Evolutionary conservation across 106 monocot genomes (phyloP).

Genomic region (Phalaenopsis aphrodite): DNA sequence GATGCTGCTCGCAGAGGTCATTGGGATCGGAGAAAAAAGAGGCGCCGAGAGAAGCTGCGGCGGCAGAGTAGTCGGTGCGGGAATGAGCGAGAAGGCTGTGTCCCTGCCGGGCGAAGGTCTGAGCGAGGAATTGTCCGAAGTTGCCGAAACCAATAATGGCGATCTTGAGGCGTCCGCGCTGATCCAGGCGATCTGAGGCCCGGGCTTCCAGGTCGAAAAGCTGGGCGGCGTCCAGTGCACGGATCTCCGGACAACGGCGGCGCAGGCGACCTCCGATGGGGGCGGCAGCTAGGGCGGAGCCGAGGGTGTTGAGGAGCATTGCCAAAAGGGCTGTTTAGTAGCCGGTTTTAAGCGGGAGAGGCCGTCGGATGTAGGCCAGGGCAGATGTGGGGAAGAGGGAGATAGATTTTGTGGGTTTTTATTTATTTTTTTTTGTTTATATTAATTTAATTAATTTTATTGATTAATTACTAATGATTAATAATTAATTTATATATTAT

Average conservation of each 20-base stretch:
- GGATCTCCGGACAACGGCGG: slow-evolving; percentile 3
- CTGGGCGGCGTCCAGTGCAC: slow-evolving; percentile 50
- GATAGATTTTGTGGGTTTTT: no score
- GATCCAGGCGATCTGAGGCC: slow-evolving; percentile 9
- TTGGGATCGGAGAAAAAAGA: slow-evolving; percentile 48
- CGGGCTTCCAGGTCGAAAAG: slow-evolving; percentile 38
- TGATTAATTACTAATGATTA: no score
- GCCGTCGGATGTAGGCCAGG: no score
- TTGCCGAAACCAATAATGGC: slow-evolving; percentile 76
- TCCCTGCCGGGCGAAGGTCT: slow-evolving; percentile 37
- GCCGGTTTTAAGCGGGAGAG: slow-evolving; percentile 12
- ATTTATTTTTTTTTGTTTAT: no score
- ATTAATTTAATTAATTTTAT: no score
- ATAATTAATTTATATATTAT: no score
- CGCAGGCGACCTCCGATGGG: neutral
- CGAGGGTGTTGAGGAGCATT: no score
- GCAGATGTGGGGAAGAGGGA: no score
- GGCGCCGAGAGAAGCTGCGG: slow-evolving; percentile 34
- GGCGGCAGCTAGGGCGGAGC: neutral
- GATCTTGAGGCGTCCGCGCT: slow-evolving; percentile 39
- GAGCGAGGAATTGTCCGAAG: slow-evolving; percentile 63
- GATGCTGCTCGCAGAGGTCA: slow-evolving; percentile 74
- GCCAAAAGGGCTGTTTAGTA: slow-evolving; percentile 11
- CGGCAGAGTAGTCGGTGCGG: slow-evolving; percentile 47
- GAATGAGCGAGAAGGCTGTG: slow-evolving; percentile 63